Conservation (phyloP, 2,329 filamentous ascomycete species). For the Curvularia eragrostidis region DNA sequence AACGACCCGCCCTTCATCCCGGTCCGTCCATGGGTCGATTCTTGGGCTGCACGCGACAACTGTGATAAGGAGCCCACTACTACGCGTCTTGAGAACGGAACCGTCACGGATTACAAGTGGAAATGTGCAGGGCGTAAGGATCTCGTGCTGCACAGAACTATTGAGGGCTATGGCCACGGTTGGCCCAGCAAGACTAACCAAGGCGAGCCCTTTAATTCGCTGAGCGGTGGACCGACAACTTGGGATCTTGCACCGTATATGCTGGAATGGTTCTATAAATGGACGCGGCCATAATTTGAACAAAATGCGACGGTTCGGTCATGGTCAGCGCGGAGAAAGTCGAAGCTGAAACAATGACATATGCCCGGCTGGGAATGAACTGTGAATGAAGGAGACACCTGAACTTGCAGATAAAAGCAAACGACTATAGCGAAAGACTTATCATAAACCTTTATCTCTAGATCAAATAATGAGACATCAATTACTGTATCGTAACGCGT, state of each 20-base stretch:
- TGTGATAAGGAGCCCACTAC: conserved; percentile 7
- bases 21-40: conserved; percentile 21
- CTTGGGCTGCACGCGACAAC: conserved; percentile 19
- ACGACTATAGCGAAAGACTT: too few relatives aligned
- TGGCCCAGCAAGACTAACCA: conserved; percentile 29
- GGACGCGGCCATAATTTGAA: conserved; percentile 6
- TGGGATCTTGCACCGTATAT: conserved; percentile 33
- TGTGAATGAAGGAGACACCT: too few relatives aligned
- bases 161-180: conserved; percentile 33
- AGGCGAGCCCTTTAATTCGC: conserved; percentile 29
- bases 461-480: too few relatives aligned
- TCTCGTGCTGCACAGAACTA: conserved; percentile 22
- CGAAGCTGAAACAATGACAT: not conserved
- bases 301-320: not conserved
- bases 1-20: conserved; percentile 25
- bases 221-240: conserved; percentile 25
- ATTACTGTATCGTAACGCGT: too few relatives aligned
- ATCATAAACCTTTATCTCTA: too few relatives aligned
- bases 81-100: conserved; percentile 17
- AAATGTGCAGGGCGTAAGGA: conserved; percentile 22
- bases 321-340: not conserved
- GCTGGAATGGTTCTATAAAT: conserved; percentile 30
- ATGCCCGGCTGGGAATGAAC: too few relatives aligned
- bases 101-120: conserved; percentile 23
- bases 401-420: too few relatives aligned